phyloP scores from a whole-genome alignment of 805 yeast genomes.

The Yarrowia sp. region DNA sequence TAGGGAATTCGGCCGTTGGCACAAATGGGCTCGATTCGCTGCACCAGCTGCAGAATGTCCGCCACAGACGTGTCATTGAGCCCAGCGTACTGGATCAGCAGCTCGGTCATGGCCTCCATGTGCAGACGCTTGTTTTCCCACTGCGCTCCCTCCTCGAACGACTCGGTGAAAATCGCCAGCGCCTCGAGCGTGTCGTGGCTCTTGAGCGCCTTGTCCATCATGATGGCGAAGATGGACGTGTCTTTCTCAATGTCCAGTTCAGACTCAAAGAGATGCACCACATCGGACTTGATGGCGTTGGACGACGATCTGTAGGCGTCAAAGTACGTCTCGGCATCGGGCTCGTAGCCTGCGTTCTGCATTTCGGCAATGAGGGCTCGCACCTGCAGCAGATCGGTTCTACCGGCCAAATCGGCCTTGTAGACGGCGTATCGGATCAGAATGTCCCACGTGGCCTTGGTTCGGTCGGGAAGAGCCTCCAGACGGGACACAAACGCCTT shows the following conservation, averaged over 20 bases:
- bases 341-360: conserved; percentile 41
- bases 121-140: conserved; percentile 52
- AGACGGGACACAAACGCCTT: background rate
- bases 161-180: conserved; percentile 50
- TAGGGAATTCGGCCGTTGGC: conserved; percentile 45
- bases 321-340: conserved; percentile 46
- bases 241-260: conserved; percentile 50
- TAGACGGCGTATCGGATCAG: conserved; percentile 50
- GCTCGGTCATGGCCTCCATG: conserved; percentile 37
- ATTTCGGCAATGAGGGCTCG: conserved; percentile 41
- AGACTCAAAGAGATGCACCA: conserved; percentile 49
- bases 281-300: conserved; percentile 30
- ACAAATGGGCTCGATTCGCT: conserved; percentile 48
- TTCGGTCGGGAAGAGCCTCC: conserved; percentile 2
- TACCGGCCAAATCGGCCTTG: conserved; percentile 29
- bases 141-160: conserved; percentile 53
- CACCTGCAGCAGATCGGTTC: conserved; percentile 40
- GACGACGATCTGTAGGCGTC: conserved; percentile 45
- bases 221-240: conserved; percentile 51
- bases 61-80: conserved; percentile 17
- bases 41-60: conserved; percentile 43
- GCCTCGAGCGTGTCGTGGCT: conserved; percentile 48
- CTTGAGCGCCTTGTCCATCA: conserved; percentile 51
- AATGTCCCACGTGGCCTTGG: conserved; percentile 51
- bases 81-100: conserved; percentile 21